Conservation (phyloP, 352 stramenopile species). For the Phytophthora fragariaefolia region DNA sequence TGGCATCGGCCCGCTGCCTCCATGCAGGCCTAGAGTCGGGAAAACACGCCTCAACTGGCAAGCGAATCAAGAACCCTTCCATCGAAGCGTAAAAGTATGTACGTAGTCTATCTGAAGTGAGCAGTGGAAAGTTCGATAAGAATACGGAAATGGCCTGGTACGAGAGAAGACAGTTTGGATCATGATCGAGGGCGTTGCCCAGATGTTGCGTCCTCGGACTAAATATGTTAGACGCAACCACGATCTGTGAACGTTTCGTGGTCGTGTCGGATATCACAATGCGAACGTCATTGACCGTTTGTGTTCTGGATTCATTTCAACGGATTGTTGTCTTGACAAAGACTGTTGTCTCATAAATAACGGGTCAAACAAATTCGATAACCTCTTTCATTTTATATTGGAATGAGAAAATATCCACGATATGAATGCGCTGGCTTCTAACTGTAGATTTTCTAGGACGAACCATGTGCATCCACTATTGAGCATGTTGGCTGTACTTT, state of each 20-base stretch:
- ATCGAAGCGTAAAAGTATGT: too few species aligned
- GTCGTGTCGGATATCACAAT: slow-evolving; percentile 23
- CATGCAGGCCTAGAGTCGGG: slow-evolving; percentile 30
- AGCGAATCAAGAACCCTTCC: slow-evolving; percentile 77
- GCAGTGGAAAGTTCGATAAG: too few species aligned
- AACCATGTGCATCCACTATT: too few species aligned
- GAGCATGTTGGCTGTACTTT: too few species aligned
- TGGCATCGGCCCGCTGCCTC: slow-evolving; percentile 22
- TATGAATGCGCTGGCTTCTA: too few species aligned
- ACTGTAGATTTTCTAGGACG: too few species aligned
- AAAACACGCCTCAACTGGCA: slow-evolving; percentile 47
- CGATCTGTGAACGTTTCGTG: slow-evolving; percentile 21
- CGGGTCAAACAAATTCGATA: too few species aligned
- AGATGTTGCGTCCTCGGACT: slow-evolving; percentile 23
- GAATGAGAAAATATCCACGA: too few species aligned
- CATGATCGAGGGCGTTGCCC: slow-evolving; percentile 24
- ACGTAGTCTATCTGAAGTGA: too few species aligned
- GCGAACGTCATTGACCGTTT: slow-evolving; percentile 4
- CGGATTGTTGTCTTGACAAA: slow-evolving; percentile 1
- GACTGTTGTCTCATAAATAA: background rate
- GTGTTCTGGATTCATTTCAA: slow-evolving; percentile 2
- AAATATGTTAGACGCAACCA: slow-evolving; percentile 26
- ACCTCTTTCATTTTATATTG: too few species aligned
- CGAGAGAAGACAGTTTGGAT: slow-evolving; percentile 15
- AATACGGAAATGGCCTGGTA: too few species aligned